Conservation (phyloP, 208 protist genomes). For the Trichomonas gallinae region DNA sequence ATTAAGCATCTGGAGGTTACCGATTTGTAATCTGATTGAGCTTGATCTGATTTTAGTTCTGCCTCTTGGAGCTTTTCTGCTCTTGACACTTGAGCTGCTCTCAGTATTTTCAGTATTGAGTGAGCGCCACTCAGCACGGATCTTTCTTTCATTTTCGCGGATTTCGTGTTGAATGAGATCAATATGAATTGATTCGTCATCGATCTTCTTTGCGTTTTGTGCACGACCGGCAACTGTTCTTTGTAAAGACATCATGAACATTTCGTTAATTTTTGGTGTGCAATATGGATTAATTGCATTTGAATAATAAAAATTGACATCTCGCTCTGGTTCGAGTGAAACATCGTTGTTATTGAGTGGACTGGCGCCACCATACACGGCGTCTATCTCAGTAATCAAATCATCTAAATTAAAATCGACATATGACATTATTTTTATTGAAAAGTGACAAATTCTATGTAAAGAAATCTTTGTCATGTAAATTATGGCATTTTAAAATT, state of each 20-base stretch:
- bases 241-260: background rate
- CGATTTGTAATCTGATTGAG: background rate
- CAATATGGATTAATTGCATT: background rate
- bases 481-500: no score
- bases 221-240: background rate
- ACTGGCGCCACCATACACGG: background rate
- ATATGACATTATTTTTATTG: background rate
- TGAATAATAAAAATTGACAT: background rate
- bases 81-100: background rate
- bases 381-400: background rate
- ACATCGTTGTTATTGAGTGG: background rate
- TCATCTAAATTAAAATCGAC: background rate
- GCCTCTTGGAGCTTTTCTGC: background rate
- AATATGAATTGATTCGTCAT: background rate
- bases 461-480: no score
- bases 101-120: background rate
- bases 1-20: background rate
- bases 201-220: background rate
- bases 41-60: background rate
- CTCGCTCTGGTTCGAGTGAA: background rate
- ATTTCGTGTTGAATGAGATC: background rate
- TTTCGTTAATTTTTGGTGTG: background rate
- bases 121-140: background rate
- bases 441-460: background rate
- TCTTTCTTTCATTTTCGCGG: background rate